These are phyloP conservation scores for Dictyostelium firmibasis DNA, from an alignment of 78 protist species.

Conservation along the genomic window DNA sequence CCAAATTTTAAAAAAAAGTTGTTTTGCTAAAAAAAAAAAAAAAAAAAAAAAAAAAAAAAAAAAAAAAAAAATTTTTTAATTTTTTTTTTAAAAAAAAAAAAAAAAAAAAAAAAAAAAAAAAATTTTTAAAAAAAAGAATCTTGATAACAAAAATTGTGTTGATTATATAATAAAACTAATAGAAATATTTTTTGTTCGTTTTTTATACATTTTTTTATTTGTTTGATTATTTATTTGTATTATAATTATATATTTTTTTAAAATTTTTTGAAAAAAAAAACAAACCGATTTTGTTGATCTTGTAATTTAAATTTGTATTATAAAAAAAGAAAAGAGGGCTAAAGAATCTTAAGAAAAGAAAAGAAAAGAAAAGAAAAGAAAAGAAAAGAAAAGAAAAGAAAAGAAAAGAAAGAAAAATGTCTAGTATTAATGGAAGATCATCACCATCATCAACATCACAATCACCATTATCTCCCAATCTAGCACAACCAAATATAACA, in stretches of 20 bases:
- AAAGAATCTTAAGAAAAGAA: not conserved
- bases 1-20: too few relatives aligned
- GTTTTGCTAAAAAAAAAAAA: too few relatives aligned
- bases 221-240: not conserved
- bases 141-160: not conserved
- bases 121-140: too few relatives aligned
- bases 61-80: not conserved
- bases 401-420: not conserved
- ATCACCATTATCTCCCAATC: not conserved
- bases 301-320: not conserved
- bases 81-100: not conserved
- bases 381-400: not conserved
- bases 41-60: too few relatives aligned
- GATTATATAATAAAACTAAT: not conserved
- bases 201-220: not conserved
- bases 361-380: too few relatives aligned
- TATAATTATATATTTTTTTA: not conserved
- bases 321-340: not conserved
- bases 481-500: not conserved
- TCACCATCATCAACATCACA: slow-evolving; percentile 18
- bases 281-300: not conserved
- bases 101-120: too few relatives aligned
- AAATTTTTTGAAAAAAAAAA: not conserved
- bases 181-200: not conserved
- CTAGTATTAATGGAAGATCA: not conserved